Evolutionary conservation across 1,284 basidiomycete genomes (phyloP).

Genomic region (Fistulina hepatica): DNA sequence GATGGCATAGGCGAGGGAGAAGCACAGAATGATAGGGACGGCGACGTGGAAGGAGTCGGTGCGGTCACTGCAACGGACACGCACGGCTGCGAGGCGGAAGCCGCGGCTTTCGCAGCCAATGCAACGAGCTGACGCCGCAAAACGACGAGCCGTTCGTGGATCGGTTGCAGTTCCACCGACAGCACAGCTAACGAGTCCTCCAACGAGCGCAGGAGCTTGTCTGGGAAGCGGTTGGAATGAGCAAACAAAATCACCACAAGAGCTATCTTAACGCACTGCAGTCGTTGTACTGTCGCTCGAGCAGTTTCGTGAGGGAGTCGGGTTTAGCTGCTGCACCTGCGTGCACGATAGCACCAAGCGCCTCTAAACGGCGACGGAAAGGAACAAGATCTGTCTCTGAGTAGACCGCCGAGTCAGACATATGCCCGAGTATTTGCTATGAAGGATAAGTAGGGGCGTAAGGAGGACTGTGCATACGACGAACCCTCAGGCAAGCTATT

Average conservation of each 20-base stretch:
- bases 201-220: conserved; percentile 65
- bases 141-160: conserved; percentile 83
- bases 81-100: too few relatives aligned
- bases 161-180: conserved; percentile 79
- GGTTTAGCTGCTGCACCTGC: too few relatives aligned
- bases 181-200: conserved; percentile 80
- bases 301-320: conserved; percentile 86
- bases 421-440: conserved; percentile 87
- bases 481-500: conserved; percentile 85
- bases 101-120: conserved; percentile 84
- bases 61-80: too few relatives aligned
- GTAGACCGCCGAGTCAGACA: conserved; percentile 90
- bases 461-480: conserved; percentile 25
- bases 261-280: conserved; percentile 55
- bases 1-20: too few relatives aligned
- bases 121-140: conserved; percentile 85
- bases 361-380: conserved; percentile 69
- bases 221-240: conserved; percentile 30
- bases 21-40: too few relatives aligned
- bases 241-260: conserved; percentile 9
- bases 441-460: conserved; percentile 17
- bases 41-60: too few relatives aligned
- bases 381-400: conserved; percentile 78
- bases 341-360: conserved; percentile 75
- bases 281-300: conserved; percentile 85